phyloP scores from a whole-genome alignment of 2,329 filamentous ascomycete genomes.

The Xylaria sp. region DNA sequence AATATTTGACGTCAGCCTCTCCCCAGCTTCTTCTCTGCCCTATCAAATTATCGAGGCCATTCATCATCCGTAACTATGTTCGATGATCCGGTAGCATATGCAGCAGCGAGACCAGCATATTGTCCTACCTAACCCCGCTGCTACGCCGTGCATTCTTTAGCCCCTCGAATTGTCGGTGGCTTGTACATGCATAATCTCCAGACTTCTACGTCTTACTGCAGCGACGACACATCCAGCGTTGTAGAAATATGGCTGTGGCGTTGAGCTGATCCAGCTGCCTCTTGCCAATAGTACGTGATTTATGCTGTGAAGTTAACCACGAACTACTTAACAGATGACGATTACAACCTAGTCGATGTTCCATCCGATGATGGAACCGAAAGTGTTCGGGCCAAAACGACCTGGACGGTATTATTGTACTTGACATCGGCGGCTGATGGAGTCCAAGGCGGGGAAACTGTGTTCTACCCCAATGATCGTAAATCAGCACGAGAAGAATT shows the following conservation, averaged over 20 bases:
- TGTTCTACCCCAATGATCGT: constrained; percentile 82
- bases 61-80: neutral
- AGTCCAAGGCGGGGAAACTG: constrained; percentile 87
- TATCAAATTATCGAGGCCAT: neutral
- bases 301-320: constrained; percentile 33
- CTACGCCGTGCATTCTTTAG: constrained; percentile 4
- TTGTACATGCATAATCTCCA: constrained; percentile 5
- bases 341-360: constrained; percentile 78
- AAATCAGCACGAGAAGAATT: constrained; percentile 70
- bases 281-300: neutral
- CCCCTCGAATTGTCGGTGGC: constrained; percentile 1
- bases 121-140: constrained; percentile 7
- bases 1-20: neutral
- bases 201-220: constrained; percentile 7
- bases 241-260: neutral
- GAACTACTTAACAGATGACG: constrained; percentile 72
- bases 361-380: constrained; percentile 51
- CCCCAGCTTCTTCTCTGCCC: neutral
- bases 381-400: constrained; percentile 72
- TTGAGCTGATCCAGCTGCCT: neutral
- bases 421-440: constrained; percentile 79
- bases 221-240: constrained; percentile 1
- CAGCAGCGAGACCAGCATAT: constrained; percentile 2
- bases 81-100: constrained; percentile 1
- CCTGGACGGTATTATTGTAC: constrained; percentile 91